A percentile compares a stretch with the other conserved stretches of the same genome.
These are phyloP conservation scores for Boletus sensibilis DNA, from an alignment of 768 basidiomycete species.

Conservation along the genomic window DNA sequence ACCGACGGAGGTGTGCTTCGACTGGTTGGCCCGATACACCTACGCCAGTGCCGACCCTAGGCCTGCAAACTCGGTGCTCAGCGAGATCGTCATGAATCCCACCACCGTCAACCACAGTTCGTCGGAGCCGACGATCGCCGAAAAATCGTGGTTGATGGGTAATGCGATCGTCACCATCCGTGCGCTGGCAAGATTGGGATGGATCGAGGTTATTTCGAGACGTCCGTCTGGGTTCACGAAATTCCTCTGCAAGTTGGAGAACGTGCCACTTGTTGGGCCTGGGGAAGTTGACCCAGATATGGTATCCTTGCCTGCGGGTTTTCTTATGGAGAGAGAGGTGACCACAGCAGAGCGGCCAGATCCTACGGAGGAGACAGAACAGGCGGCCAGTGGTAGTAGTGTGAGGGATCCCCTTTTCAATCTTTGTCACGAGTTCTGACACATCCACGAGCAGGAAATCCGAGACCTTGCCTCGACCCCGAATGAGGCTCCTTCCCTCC, in stretches of 20 bases:
- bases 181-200: conserved; percentile 68
- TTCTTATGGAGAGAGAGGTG: conserved; percentile 65
- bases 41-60: conserved; percentile 93
- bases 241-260: conserved; percentile 84
- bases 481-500: conserved; percentile 18
- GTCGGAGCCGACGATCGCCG: conserved; percentile 42
- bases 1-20: conserved; percentile 93
- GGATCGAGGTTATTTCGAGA: conserved; percentile 84
- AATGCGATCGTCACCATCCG: conserved; percentile 84
- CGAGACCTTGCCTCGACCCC: conserved; percentile 9
- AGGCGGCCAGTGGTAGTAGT: neutral
- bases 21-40: conserved; percentile 94
- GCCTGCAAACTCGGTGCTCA: conserved; percentile 75
- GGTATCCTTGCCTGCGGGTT: conserved; percentile 65
- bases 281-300: conserved; percentile 85
- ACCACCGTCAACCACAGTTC: conserved; percentile 28
- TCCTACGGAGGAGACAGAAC: conserved; percentile 20
- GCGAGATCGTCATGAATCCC: conserved; percentile 73
- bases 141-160: conserved; percentile 86
- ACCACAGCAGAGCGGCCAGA: conserved; percentile 33
- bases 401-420: conserved; percentile 11
- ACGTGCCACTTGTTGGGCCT: conserved; percentile 79
- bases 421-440: conserved; percentile 7
- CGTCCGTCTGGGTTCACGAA: conserved; percentile 88
- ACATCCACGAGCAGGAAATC: conserved; percentile 21